Evolutionary conservation across 805 yeast genomes (phyloP), one percentile per base, ranked within the genome.

Genomic region (Saturnispora saitoi): DNA sequence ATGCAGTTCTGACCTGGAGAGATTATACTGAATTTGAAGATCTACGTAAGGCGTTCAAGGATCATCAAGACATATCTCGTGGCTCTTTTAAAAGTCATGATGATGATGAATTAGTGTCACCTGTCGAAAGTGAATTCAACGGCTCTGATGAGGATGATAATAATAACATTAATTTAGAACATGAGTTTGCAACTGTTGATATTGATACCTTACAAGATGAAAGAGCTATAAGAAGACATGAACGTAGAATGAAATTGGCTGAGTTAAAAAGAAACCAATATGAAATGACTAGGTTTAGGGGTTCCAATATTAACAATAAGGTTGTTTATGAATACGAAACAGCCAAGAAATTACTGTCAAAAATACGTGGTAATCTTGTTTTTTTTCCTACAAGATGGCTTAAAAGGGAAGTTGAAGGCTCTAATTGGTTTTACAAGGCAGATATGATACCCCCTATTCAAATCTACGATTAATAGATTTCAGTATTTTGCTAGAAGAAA

Each of bases 401-500:
- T 39, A 70, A 77, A 57, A 76, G 81, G 50, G 99, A 93, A 65
- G 77, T 89, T 29, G 96, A 90, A 49, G 78, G 86, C 6, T 91
- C 87, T 10, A 93, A 95, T 61, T 91, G 98, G 98, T 90, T 89
- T 63, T 90, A 87, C 70, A 87, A 83, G 58, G 82, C 95, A 44
- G 99, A 93, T 61, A 80, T 95, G 59, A 70, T 93, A 26, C 96
- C 98, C 4, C 99, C 99, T 1, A 80, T 93, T 48, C 98, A 93
- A 61, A 91, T 93, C 47, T 93, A 86, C 63, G 91, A 89, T 58
- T 88, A 58, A 22, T 15, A 29, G 26, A 22, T 12, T 19, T 34
- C 20, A 12, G 9, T 32, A 5, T 10, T 24, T 24, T 6, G 5
- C 28, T 24, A 24, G 5, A 24, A 24, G 28, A 24, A 6, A 24